phyloP scores from a whole-genome alignment of 1,139 yeast genomes.

The Candida neerlandica region DNA sequence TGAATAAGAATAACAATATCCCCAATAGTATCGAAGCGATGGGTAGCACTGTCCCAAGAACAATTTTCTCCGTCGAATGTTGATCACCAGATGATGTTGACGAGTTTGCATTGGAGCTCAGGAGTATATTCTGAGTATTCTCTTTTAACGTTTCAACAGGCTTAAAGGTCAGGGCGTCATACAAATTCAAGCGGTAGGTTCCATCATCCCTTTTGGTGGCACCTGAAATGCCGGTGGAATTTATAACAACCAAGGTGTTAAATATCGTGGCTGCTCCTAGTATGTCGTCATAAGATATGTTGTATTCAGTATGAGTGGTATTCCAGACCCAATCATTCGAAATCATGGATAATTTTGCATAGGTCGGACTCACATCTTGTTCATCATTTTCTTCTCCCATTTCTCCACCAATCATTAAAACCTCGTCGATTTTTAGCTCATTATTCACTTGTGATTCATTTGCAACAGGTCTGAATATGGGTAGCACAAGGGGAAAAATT shows the following conservation, averaged over 20 bases:
- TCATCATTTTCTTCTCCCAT: slow-evolving; percentile 13
- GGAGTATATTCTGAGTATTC: slow-evolving; percentile 8
- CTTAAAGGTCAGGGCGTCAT: slow-evolving; percentile 25
- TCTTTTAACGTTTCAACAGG: slow-evolving; percentile 23
- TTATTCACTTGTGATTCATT: slow-evolving; percentile 21
- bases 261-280: slow-evolving; percentile 49
- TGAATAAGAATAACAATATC: slow-evolving; percentile 18
- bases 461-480: slow-evolving; percentile 33
- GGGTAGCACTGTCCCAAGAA: slow-evolving; percentile 42
- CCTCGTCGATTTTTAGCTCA: slow-evolving; percentile 27
- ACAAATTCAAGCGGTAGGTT: slow-evolving; percentile 28
- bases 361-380: slow-evolving; percentile 23
- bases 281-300: slow-evolving; percentile 23
- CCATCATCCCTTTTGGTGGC: slow-evolving; percentile 17
- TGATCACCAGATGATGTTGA: not conserved
- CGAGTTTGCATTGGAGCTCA: slow-evolving; percentile 2
- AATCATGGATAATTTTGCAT: slow-evolving; percentile 27
- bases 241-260: slow-evolving; percentile 41
- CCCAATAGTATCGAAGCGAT: slow-evolving; percentile 23
- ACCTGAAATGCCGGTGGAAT: slow-evolving; percentile 22
- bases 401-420: slow-evolving; percentile 44
- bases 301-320: slow-evolving; percentile 15
- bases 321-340: slow-evolving; percentile 40
- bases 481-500: slow-evolving; percentile 33
- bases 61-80: slow-evolving; percentile 21